A percentile compares a stretch with the other conserved stretches of the same genome.
These are phyloP conservation scores for Silene latifolia DNA, from an alignment of 148 eudicot genomes.

Conservation along the genomic window DNA sequence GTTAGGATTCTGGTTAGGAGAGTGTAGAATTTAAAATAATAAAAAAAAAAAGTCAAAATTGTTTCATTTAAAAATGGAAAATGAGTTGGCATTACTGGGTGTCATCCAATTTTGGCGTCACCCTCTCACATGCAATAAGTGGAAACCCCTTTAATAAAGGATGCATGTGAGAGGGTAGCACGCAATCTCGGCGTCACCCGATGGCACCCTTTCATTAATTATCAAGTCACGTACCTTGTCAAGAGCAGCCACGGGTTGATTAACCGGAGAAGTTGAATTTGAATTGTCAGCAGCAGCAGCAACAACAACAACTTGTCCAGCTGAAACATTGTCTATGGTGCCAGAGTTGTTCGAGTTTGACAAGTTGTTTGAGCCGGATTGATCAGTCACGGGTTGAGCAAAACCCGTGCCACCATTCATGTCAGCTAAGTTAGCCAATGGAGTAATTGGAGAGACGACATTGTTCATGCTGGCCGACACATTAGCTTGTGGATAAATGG, in stretches of 20 bases:
- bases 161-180: no score
- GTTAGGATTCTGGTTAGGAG: no score
- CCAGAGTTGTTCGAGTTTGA: not conserved
- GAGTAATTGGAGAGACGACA: not conserved
- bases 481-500: not conserved
- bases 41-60: no score
- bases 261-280: not conserved
- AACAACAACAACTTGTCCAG: not conserved
- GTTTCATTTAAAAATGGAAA: no score
- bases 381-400: not conserved
- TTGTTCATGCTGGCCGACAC: not conserved
- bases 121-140: no score
- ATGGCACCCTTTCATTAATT: no score
- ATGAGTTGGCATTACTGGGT: no score
- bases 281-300: not conserved
- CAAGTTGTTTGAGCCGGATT: not conserved
- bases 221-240: not conserved
- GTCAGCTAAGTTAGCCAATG: not conserved
- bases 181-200: no score
- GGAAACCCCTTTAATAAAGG: no score
- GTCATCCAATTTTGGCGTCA: no score
- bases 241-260: not conserved
- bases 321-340: not conserved
- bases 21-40: no score
- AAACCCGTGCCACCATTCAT: not conserved